Conservation (phyloP, 2,329 filamentous ascomycete genomes). For the Penicillium fuscoglaucum region DNA sequence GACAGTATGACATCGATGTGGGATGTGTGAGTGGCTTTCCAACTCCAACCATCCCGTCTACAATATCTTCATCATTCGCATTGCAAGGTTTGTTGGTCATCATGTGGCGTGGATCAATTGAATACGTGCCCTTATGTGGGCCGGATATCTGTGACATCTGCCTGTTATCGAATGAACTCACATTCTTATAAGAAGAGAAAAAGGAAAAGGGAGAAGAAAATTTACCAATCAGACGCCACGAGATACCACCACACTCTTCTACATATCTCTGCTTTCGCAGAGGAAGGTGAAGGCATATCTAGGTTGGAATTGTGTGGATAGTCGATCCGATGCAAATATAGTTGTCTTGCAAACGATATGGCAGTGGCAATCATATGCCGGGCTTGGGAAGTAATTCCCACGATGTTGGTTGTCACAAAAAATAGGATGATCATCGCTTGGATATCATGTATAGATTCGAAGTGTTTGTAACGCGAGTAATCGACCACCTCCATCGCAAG, state of each 20-base stretch:
- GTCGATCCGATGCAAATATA: slow-evolving; percentile 24
- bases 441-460: slow-evolving; percentile 37
- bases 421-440: slow-evolving; percentile 39
- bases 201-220: not conserved
- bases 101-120: slow-evolving; percentile 42
- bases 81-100: slow-evolving; percentile 40
- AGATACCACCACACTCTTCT: slow-evolving; percentile 48
- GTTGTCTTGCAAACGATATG: slow-evolving; percentile 27
- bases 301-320: slow-evolving; percentile 14
- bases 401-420: slow-evolving; percentile 36
- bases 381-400: slow-evolving; percentile 38
- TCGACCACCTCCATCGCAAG: slow-evolving; percentile 36
- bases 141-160: slow-evolving; percentile 38
- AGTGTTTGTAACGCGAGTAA: slow-evolving; percentile 26
- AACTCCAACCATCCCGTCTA: slow-evolving; percentile 26
- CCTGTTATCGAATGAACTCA: slow-evolving; percentile 7
- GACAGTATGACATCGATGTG: slow-evolving; percentile 43
- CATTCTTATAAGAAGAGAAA: not conserved
- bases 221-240: slow-evolving; percentile 40
- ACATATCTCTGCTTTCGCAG: slow-evolving; percentile 37
- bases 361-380: slow-evolving; percentile 34
- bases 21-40: slow-evolving; percentile 28
- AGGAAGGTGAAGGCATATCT: slow-evolving; percentile 22
- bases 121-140: slow-evolving; percentile 39
- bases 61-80: slow-evolving; percentile 37